Conservation (phyloP, 2,329 filamentous ascomycete species). For the Hypoxylon sp. region DNA sequence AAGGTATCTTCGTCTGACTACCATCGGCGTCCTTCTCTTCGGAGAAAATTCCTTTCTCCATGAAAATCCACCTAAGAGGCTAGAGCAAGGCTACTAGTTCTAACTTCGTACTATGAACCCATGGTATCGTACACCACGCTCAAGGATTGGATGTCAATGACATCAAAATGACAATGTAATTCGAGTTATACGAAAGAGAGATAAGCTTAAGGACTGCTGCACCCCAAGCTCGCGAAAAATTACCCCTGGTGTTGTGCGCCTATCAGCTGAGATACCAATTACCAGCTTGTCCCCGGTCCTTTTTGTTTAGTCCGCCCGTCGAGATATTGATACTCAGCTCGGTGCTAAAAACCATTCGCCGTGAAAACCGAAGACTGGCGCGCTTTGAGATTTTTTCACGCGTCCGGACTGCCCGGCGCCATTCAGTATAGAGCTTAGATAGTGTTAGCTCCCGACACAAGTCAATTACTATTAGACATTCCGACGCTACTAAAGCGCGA, state of each 20-base stretch:
- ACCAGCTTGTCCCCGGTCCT: constrained; percentile 9
- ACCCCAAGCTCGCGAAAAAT: constrained; percentile 28
- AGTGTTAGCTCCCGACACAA: constrained; percentile 30
- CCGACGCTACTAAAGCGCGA: constrained; percentile 12
- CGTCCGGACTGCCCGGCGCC: constrained; percentile 35
- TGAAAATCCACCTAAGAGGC: constrained; percentile 17
- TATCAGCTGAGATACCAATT: constrained; percentile 34
- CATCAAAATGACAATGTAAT: constrained; percentile 39
- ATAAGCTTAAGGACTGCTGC: constrained; percentile 10
- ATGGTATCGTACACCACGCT: constrained; percentile 34
- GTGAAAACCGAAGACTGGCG: constrained; percentile 25
- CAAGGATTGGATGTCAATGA: constrained; percentile 35
- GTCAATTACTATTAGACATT: constrained; percentile 37
- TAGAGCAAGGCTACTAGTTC: constrained; percentile 29
- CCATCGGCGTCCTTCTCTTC: neutral
- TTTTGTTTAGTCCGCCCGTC: constrained; percentile 26
- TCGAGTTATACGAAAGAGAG: constrained; percentile 16
- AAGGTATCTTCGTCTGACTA: constrained; percentile 15
- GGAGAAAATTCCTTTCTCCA: neutral
- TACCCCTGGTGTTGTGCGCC: constrained; percentile 20
- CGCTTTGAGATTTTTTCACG: constrained; percentile 21
- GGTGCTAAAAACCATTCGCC: constrained; percentile 21
- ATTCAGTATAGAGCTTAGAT: constrained; percentile 20
- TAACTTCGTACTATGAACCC: constrained; percentile 26
- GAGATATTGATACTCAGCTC: constrained; percentile 31